These are phyloP conservation scores for Baorangia bicolor DNA, from an alignment of 768 basidiomycete species.

Conservation along the genomic window DNA sequence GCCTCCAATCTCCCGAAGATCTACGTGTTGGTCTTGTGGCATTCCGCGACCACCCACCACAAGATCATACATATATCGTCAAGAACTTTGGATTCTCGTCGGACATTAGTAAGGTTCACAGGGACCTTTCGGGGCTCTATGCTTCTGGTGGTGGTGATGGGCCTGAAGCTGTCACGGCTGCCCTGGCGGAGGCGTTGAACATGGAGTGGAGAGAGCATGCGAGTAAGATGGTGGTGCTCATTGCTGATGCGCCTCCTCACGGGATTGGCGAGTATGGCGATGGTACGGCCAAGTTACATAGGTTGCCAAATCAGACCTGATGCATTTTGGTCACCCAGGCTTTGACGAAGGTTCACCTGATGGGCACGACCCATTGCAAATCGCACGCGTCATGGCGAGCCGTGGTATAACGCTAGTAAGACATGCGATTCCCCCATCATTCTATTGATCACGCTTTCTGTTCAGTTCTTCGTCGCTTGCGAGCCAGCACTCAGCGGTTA, in stretches of 20 bases:
- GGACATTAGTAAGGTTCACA: slow-evolving; percentile 84
- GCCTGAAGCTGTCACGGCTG: slow-evolving; percentile 95
- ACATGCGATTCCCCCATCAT: slow-evolving; percentile 6
- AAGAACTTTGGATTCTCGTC: slow-evolving; percentile 95
- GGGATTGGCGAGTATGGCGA: slow-evolving; percentile 97
- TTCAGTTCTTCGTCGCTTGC: slow-evolving; percentile 97
- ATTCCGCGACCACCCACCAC: slow-evolving; percentile 95
- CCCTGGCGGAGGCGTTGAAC: slow-evolving; percentile 77
- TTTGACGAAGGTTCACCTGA: slow-evolving; percentile 95
- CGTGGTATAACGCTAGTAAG: slow-evolving; percentile 87
- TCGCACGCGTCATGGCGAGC: slow-evolving; percentile 87
- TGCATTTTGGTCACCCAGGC: slow-evolving; percentile 44
- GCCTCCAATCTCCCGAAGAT: slow-evolving; percentile 83
- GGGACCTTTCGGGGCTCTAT: slow-evolving; percentile 77
- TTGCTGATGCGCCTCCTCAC: slow-evolving; percentile 97
- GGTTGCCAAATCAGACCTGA: slow-evolving; percentile 11
- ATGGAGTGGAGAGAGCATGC: slow-evolving; percentile 90
- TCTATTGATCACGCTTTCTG: slow-evolving; percentile 2
- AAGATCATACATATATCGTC: slow-evolving; percentile 92
- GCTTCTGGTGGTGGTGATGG: slow-evolving; percentile 94
- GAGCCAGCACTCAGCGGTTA: slow-evolving; percentile 95
- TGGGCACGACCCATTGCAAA: slow-evolving; percentile 84
- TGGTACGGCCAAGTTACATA: slow-evolving; percentile 47
- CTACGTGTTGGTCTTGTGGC: slow-evolving; percentile 90
- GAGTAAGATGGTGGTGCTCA: slow-evolving; percentile 94